These are phyloP conservation scores for Rhazya stricta DNA, from an alignment of 257 asterid genomes.

Conservation along the genomic window DNA sequence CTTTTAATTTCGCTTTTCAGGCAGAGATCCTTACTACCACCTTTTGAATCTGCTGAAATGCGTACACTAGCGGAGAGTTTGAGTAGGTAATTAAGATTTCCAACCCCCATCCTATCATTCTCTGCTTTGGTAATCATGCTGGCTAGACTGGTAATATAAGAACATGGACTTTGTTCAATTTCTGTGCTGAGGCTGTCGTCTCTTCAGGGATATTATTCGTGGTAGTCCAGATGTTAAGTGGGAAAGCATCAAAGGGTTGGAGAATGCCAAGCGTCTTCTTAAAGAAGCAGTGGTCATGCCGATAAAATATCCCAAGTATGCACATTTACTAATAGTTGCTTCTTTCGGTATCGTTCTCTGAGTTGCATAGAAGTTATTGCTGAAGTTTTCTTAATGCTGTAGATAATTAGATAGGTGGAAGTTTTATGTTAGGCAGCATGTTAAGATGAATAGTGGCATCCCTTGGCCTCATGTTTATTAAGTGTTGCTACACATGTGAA, in stretches of 20 bases:
- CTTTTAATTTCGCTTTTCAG: conserved; percentile 43
- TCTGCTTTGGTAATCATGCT: not conserved
- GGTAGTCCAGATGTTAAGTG: conserved; percentile 95
- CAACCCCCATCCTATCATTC: not conserved
- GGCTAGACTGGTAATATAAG: too few relatives aligned
- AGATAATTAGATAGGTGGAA: not conserved
- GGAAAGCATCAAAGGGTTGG: conserved; percentile 91
- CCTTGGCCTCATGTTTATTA: not conserved
- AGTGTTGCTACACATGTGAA: not conserved
- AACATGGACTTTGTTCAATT: not conserved
- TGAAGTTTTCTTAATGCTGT: not conserved
- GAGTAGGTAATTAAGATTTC: conserved; percentile 55
- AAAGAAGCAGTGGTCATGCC: conserved; percentile 99
- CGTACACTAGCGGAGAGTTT: conserved; percentile 87
- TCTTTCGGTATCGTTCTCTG: conserved; percentile 13
- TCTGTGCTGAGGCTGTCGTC: not conserved
- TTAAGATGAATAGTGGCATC: not conserved
- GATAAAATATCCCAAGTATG: conserved; percentile 92
- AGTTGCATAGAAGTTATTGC: not conserved
- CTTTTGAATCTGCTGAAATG: conserved; percentile 92
- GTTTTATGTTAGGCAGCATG: not conserved
- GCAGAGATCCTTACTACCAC: conserved; percentile 77
- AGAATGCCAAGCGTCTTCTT: conserved; percentile 84
- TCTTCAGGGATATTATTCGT: conserved; percentile 85
- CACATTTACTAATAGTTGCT: conserved; percentile 15